Evolutionary conservation across 2,329 filamentous ascomycete genomes (phyloP), one percentile per base, ranked within the genome.

Genomic region (Emergomyces orientalis): DNA sequence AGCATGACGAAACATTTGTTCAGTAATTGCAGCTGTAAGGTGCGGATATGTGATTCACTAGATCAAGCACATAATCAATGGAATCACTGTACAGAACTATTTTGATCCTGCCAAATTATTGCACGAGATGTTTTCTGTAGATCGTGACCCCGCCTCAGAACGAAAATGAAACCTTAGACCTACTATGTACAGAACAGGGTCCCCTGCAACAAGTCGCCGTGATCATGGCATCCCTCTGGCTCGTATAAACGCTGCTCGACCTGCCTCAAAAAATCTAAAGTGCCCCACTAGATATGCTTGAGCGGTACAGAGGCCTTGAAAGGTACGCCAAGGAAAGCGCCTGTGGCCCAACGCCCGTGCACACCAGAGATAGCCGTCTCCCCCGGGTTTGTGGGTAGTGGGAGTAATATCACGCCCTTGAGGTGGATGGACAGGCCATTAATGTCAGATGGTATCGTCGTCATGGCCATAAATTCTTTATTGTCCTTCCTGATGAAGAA

Each of bases 261-360:
- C 25, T 27, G 25, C 39, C 25, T 27, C 37, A 11, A 39, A 25
- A 30, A 30, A 19, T 39, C 6, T 27, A 8, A 58, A 41, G 34
- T 37, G 55, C 39, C 55, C 55, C 55, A 19, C 55, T 58, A 58
- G 13, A 41, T 41, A 58, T 57, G 55, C 37, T 57, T 37, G 34
- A 43, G 13, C 22, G 17, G 34, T 37, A 19, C 37, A 2, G 52
- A 37, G 13, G 9, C 6, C 37, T 13, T 34, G 51, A 19, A 39
- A 22, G 25, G 19, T 17, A 11, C 30, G 14, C 54, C 14, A 17
- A 17, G 17, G 19, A 14, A 39, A 37, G 11, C 9, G 32, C 3
- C 19, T 22, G n/a, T 47, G 22, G 27, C 37, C 19, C 34, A 13
- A n/a, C 19, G 19, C 14, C 14, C 30, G 2, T 32, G 27, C 27